Conservation (phyloP, 2,329 filamentous ascomycete species). For the Xylariaceae sp. region DNA sequence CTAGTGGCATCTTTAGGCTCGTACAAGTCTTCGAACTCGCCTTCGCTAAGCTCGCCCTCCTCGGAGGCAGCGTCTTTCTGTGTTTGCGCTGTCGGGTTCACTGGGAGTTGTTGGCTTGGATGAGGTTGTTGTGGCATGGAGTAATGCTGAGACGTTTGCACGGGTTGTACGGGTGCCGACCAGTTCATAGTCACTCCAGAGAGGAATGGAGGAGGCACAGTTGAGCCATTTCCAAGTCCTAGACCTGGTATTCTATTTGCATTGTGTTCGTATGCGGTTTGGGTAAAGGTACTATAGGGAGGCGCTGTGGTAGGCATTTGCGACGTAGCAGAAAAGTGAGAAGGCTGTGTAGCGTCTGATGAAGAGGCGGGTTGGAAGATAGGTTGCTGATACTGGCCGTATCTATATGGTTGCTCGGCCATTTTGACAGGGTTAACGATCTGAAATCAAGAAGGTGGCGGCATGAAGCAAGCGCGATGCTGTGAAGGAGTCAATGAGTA, state of each 20-base stretch:
- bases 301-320: no score
- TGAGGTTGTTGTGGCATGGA: conserved; percentile 1
- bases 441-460: conserved; percentile 9
- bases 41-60: conserved; percentile 75
- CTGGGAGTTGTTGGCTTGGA: not conserved
- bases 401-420: conserved; percentile 38
- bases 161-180: conserved; percentile 11
- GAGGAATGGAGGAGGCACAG: conserved; percentile 14
- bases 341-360: no score
- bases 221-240: conserved; percentile 28
- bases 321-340: no score
- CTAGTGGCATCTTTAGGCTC: conserved; percentile 35
- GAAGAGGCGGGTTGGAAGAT: conserved; percentile 19
- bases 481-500: no score
- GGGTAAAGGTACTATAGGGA: conserved; percentile 27
- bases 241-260: conserved; percentile 37
- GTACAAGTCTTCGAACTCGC: conserved; percentile 56
- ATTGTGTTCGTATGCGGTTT: conserved; percentile 38
- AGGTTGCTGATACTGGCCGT: conserved; percentile 31
- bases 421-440: conserved; percentile 26
- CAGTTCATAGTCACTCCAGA: conserved; percentile 12
- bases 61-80: conserved; percentile 39
- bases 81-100: conserved; percentile 1
- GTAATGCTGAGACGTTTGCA: no score
- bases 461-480: no score